Conservation (phyloP, 768 basidiomycete species). For the Phlebiopsis flavidoalba region DNA sequence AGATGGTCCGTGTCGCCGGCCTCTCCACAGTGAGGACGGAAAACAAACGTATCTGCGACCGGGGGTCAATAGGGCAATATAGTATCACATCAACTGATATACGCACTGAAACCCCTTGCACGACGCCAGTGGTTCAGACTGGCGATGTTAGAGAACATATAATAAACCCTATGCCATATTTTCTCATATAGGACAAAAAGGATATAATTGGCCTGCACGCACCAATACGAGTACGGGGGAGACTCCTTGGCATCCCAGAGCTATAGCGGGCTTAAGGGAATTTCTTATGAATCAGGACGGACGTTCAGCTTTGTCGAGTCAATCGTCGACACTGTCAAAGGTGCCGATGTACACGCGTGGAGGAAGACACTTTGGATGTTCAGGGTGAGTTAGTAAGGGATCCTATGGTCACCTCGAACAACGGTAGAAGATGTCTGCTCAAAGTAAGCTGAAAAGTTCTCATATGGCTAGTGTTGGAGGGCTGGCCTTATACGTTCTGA, state of each 20-base stretch:
- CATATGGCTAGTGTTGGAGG: background rate
- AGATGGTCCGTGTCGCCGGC: constrained; percentile 98
- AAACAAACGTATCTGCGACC: constrained; percentile 85
- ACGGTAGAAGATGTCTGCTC: constrained; percentile 82
- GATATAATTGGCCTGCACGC: constrained; percentile 16
- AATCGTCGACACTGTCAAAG: constrained; percentile 98
- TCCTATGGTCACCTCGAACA: constrained; percentile 97
- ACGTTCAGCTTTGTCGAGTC: constrained; percentile 91
- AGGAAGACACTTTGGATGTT: constrained; percentile 93
- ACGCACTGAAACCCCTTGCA: constrained; percentile 85
- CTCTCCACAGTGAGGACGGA: constrained; percentile 96
- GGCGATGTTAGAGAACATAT: constrained; percentile 96
- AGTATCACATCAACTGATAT: background rate
- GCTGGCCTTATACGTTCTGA: constrained; percentile 83
- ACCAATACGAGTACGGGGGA: constrained; percentile 97
- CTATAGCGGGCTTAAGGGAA: constrained; percentile 88
- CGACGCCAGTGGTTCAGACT: constrained; percentile 93
- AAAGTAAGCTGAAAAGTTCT: background rate
- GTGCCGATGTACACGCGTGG: constrained; percentile 92
- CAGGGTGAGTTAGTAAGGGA: constrained; percentile 84
- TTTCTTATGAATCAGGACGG: constrained; percentile 89
- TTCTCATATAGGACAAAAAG: constrained; percentile 2
- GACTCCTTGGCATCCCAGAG: constrained; percentile 88
- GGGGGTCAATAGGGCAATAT: background rate
- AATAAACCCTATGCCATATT: constrained; percentile 68